phyloP scores from a whole-genome alignment of 2,329 filamentous ascomycete species.

The Aspergillus calidoustus region DNA sequence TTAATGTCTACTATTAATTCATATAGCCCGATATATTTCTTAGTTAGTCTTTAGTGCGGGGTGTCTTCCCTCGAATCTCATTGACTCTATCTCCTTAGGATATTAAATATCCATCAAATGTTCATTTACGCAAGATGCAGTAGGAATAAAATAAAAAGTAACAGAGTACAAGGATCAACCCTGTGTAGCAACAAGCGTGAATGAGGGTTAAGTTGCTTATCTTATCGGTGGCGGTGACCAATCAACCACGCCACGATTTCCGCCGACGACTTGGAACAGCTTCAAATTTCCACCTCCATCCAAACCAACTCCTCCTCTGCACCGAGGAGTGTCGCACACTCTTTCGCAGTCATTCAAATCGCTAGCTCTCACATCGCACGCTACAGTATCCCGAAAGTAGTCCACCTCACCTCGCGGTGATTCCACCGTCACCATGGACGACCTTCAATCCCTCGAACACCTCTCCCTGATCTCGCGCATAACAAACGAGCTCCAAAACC shows the following conservation, averaged over 20 bases:
- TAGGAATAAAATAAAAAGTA: neutral
- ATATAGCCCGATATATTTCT: neutral
- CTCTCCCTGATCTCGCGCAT: slow-evolving; percentile 94
- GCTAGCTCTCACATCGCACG: neutral
- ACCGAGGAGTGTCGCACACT: slow-evolving; percentile 30
- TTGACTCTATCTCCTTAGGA: neutral
- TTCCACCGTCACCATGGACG: slow-evolving; percentile 68
- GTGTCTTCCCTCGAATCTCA: neutral
- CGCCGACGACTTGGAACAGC: slow-evolving; percentile 25
- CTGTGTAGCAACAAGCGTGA: neutral
- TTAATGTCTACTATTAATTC: slow-evolving; percentile 14
- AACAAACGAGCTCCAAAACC: slow-evolving; percentile 90
- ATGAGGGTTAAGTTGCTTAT: slow-evolving; percentile 24
- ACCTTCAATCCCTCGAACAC: slow-evolving; percentile 87
- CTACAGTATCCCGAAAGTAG: neutral
- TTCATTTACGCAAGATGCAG: neutral
- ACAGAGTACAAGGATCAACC: neutral
- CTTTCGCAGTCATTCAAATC: slow-evolving; percentile 13
- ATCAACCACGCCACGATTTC: slow-evolving; percentile 41
- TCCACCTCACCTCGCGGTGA: slow-evolving; percentile 5
- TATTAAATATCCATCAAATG: neutral
- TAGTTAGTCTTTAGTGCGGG: neutral
- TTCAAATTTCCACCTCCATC: slow-evolving; percentile 11
- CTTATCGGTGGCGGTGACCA: slow-evolving; percentile 39
- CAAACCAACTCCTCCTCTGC: slow-evolving; percentile 10